Percentiles rank a stretch among this genome's conserved stretches.
Conservation (phyloP, 2,329 filamentous ascomycete species). For the Magnaporthiopsis rhizophila region DNA sequence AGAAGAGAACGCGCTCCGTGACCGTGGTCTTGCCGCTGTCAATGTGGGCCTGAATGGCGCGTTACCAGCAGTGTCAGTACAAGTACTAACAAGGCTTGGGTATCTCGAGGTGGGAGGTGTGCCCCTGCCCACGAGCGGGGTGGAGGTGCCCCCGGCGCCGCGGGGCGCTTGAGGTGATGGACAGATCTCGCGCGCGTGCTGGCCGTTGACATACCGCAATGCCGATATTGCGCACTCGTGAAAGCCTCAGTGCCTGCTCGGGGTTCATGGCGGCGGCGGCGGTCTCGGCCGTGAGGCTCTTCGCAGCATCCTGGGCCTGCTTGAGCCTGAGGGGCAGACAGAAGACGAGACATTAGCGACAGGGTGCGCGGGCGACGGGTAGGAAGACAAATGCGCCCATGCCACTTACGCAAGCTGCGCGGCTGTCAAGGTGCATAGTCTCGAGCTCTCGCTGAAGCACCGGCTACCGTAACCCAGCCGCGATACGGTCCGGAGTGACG, state of each 20-base stretch:
- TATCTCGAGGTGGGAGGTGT: background rate
- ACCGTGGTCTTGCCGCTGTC: slow-evolving; percentile 97
- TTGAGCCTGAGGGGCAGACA: slow-evolving; percentile 28
- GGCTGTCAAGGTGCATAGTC: slow-evolving; percentile 24
- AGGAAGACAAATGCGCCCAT: background rate
- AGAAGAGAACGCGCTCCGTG: slow-evolving; percentile 95
- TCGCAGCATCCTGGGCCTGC: slow-evolving; percentile 44
- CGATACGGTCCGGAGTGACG: slow-evolving; percentile 18
- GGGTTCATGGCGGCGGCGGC: slow-evolving; percentile 75
- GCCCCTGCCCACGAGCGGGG: background rate
- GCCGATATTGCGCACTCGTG: slow-evolving; percentile 88
- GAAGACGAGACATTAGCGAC: background rate
- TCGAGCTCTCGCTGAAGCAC: slow-evolving; percentile 30
- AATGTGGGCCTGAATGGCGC: slow-evolving; percentile 70
- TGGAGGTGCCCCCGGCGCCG: background rate
- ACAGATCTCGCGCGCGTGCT: no score
- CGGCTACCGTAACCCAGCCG: slow-evolving; percentile 20
- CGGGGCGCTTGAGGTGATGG: background rate
- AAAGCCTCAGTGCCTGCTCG: slow-evolving; percentile 68
- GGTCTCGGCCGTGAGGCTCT: slow-evolving; percentile 44
- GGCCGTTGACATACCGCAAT: slow-evolving; percentile 63
- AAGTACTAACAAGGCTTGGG: background rate
- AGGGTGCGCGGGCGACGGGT: background rate
- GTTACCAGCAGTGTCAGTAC: background rate
- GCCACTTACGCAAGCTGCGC: slow-evolving; percentile 30